Evolutionary conservation across 176 grass and related monocot genomes (phyloP), one percentile per base, ranked within the genome.

Genomic region (Alopecurus myosuroides): DNA sequence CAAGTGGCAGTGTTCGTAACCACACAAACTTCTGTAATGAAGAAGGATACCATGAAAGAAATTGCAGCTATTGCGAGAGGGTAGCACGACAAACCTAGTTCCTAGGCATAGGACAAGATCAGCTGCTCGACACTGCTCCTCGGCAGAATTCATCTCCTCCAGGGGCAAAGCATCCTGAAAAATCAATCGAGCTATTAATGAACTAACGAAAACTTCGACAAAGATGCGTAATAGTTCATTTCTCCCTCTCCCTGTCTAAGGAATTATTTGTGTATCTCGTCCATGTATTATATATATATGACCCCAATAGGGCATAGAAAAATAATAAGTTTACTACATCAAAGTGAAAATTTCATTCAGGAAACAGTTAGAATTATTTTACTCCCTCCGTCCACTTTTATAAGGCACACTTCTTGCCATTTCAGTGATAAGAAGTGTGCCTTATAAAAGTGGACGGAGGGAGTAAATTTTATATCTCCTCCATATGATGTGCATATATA

Each of bases 41-140:
- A 80, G 63, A 56, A 74, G 71, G 48, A 30, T 70, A 61, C 15
- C 14, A 46, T 22, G 26, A 66, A 85, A 65, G 44, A 64, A 66
- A 63, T 66, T 86, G 17, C 14, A 74, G n/a, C 30, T 28, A 82
- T 77, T 84, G 55, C 5, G 9, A 12, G 41, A 62, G 33, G 50
- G 19, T 77, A 57, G 23, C 39, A 82, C 46, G 50, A 78, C 37
- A n/a, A 66, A 98, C 96, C 96, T 98, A 88, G 96, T 98, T 80
- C 96, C 93, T 88, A 98, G 86, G 86, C 96, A 98, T 52, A 98
- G 66, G 34, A 98, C 93, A 89, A 98, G 75, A 72, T 95, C 96
- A 81, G 96, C 96, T 77, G 76, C 77, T 83, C 78, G 87, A 84
- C 96, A 98, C 45, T 98, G 91, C 66, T 98, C 90, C 80, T 92